A percentile compares a stretch with the other conserved stretches of the same genome.
These are phyloP conservation scores for Rhodotorula sp. DNA, from an alignment of 1,284 basidiomycete genomes.

Conservation along the genomic window DNA sequence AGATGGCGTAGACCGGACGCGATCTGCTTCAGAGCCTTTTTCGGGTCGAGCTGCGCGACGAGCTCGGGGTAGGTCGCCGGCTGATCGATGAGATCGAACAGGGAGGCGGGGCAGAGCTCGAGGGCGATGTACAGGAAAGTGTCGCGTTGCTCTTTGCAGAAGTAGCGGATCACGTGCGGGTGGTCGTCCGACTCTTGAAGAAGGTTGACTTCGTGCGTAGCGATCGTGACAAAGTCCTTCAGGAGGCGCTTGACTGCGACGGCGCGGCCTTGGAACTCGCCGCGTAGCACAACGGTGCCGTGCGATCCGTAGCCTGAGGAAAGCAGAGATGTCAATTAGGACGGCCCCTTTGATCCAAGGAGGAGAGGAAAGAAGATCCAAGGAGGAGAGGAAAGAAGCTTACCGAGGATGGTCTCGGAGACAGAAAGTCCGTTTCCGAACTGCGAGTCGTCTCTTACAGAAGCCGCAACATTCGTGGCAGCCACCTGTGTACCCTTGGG, in stretches of 20 bases:
- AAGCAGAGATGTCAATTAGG: neutral
- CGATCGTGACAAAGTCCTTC: constrained; percentile 92
- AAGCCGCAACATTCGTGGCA: neutral
- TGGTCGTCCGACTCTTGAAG: constrained; percentile 97
- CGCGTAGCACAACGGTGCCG: constrained; percentile 91
- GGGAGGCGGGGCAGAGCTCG: constrained; percentile 90
- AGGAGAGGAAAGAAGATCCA: neutral
- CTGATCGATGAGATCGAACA: constrained; percentile 87
- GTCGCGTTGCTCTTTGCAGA: constrained; percentile 89
- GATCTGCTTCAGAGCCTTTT: constrained; percentile 83
- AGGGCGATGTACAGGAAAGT: constrained; percentile 97
- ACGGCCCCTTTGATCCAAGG: too few relatives aligned
- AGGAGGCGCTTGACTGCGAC: constrained; percentile 96
- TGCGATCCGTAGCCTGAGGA: constrained; percentile 85
- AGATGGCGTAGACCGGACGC: constrained; percentile 84
- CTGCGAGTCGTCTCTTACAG: constrained; percentile 10
- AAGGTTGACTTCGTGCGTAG: constrained; percentile 88
- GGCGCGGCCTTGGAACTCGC: constrained; percentile 89
- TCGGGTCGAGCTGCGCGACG: constrained; percentile 73
- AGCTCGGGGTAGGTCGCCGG: constrained; percentile 63
- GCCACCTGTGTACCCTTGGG: neutral
- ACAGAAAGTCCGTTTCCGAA: constrained; percentile 41
- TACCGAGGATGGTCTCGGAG: constrained; percentile 45
- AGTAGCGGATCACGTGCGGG: constrained; percentile 94
- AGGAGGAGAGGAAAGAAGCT: neutral